Percentiles rank a stretch among this genome's conserved stretches.
Conservation (phyloP, 2,329 filamentous ascomycete genomes). For the Albifimbria verrucaria region DNA sequence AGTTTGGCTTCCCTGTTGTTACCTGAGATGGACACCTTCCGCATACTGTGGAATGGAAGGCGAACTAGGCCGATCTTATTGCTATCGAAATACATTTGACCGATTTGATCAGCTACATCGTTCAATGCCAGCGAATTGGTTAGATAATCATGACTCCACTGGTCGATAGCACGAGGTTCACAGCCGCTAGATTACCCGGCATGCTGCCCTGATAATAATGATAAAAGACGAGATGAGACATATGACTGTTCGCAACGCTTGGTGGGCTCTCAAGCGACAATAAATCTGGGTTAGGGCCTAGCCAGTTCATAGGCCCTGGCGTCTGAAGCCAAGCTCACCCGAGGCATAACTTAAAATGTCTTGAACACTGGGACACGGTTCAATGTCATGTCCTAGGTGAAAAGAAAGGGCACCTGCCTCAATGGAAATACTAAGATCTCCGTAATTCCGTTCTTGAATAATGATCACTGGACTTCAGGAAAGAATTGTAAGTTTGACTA, state of each 20-base stretch:
- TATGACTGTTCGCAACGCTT: neutral
- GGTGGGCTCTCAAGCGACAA: neutral
- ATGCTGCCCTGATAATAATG: neutral
- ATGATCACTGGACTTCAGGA: neutral
- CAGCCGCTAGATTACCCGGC: neutral
- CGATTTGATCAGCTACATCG: neutral
- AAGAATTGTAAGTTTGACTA: neutral
- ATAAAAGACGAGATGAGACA: neutral
- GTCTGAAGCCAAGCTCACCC: neutral
- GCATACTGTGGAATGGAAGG: too few relatives aligned
- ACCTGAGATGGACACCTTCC: too few relatives aligned
- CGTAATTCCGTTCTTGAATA: neutral
- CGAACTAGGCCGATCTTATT: too few relatives aligned
- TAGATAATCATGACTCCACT: neutral
- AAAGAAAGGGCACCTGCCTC: neutral
- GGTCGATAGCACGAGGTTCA: neutral
- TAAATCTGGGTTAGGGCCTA: neutral
- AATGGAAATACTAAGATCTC: neutral
- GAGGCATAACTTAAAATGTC: neutral
- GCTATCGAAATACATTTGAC: neutral
- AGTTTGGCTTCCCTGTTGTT: too few relatives aligned
- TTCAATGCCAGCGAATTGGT: neutral
- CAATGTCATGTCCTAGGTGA: neutral
- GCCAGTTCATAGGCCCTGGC: neutral
- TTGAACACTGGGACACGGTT: neutral